Conservation (phyloP, 192 early-diverging fungal genomes). For the Geosiphon pyriformis region DNA sequence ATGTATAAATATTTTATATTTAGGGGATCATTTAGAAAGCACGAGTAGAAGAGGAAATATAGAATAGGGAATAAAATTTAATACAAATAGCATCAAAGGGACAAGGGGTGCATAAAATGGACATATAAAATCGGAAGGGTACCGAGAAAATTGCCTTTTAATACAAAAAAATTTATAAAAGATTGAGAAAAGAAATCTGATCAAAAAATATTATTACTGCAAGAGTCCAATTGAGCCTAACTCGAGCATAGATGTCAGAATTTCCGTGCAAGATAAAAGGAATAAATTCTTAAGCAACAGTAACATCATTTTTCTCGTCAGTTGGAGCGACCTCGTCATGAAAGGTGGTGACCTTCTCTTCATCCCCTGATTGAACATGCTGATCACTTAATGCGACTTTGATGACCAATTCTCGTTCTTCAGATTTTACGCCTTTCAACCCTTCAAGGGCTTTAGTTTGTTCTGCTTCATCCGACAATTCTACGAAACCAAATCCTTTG, state of each 20-base stretch:
- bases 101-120: too few species aligned
- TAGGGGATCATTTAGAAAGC: too few species aligned
- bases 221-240: too few species aligned
- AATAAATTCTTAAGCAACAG: neutral
- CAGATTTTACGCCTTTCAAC: slow-evolving; percentile 51
- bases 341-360: neutral
- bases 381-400: slow-evolving; percentile 56
- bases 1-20: too few species aligned
- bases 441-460: slow-evolving; percentile 69
- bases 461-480: slow-evolving; percentile 68
- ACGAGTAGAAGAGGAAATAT: too few species aligned
- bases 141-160: too few species aligned
- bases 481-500: slow-evolving; percentile 96
- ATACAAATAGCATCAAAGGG: slow-evolving; percentile 9
- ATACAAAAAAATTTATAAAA: too few species aligned
- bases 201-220: too few species aligned
- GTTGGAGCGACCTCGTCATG: neutral
- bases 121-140: too few species aligned
- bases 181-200: too few species aligned
- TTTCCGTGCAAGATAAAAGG: too few species aligned
- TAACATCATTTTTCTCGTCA: slow-evolving; percentile 15
- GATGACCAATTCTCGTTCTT: slow-evolving; percentile 64
- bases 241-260: too few species aligned
- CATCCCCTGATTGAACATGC: slow-evolving; percentile 25
- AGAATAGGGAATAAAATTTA: slow-evolving; percentile 8